A percentile compares a stretch with the other conserved stretches of the same genome.
Evolutionary conservation across 2,329 filamentous ascomycete species (phyloP).

Genomic region (Monilinia fructicola): DNA sequence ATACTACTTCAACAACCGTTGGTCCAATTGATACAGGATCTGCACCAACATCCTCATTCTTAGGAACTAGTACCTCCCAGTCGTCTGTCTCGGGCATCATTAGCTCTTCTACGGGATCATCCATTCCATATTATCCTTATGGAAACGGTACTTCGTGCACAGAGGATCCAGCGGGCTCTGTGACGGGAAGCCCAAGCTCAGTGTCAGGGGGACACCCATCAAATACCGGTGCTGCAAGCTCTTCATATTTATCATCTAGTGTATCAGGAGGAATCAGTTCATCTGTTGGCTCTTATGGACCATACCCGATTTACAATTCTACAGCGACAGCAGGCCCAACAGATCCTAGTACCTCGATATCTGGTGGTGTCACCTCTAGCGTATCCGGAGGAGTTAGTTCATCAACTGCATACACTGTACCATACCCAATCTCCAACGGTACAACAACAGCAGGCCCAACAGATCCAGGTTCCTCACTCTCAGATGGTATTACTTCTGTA

Average conservation of each 20-base stretch:
- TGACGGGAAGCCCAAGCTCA: slow-evolving; percentile 1
- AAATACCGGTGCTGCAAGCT: slow-evolving; percentile 3
- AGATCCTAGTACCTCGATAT: slow-evolving; percentile 5
- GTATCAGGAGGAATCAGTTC: slow-evolving; percentile 10
- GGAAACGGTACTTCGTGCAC: slow-evolving; percentile 10
- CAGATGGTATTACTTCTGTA: neutral
- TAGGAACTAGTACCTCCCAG: slow-evolving; percentile 23
- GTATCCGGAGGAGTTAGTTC: slow-evolving; percentile 19
- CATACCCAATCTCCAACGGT: slow-evolving; percentile 26
- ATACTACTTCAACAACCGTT: slow-evolving; percentile 17
- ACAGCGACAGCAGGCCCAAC: slow-evolving; percentile 21
- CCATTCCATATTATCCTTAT: slow-evolving; percentile 25
- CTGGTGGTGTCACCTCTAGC: neutral
- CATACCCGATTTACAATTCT: slow-evolving; percentile 18
- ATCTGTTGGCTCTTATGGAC: neutral
- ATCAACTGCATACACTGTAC: slow-evolving; percentile 21
- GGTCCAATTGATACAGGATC: slow-evolving; percentile 24
- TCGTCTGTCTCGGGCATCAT: slow-evolving; percentile 23
- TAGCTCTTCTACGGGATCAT: slow-evolving; percentile 16
- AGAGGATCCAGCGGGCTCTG: slow-evolving; percentile 2
- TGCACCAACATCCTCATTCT: slow-evolving; percentile 12
- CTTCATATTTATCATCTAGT: neutral
- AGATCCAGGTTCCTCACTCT: slow-evolving; percentile 4
- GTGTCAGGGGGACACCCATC: slow-evolving; percentile 1
- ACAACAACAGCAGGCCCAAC: slow-evolving; percentile 22